Conservation (phyloP, 371 early-diverging fungal species). For the Rhizopus arrhizus region DNA sequence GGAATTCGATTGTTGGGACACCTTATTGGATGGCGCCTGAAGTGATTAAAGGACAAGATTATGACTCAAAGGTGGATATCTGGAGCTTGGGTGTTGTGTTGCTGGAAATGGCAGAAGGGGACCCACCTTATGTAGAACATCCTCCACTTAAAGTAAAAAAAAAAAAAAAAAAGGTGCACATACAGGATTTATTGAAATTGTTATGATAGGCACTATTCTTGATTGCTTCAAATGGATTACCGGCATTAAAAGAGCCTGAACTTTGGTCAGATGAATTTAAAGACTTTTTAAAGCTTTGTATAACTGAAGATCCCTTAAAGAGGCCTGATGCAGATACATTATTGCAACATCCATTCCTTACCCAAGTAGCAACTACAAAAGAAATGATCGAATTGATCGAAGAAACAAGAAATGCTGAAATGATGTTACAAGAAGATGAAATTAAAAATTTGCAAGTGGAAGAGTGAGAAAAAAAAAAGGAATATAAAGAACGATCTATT, state of each 20-base stretch:
- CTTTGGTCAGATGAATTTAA: slow-evolving; percentile 57
- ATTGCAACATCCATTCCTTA: slow-evolving; percentile 46
- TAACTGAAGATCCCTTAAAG: slow-evolving; percentile 46
- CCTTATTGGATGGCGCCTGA: slow-evolving; percentile 99
- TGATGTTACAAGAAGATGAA: slow-evolving; percentile 31
- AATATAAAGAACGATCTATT: no score
- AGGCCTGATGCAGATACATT: slow-evolving; percentile 53
- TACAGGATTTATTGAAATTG: not conserved
- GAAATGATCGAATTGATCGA: slow-evolving; percentile 38
- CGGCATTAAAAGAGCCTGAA: slow-evolving; percentile 54
- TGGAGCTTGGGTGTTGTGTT: slow-evolving; percentile 87
- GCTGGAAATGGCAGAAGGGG: slow-evolving; percentile 83
- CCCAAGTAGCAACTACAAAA: slow-evolving; percentile 32
- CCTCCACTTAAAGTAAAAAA: slow-evolving; percentile 61
- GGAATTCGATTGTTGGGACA: slow-evolving; percentile 75
- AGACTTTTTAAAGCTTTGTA: slow-evolving; percentile 58
- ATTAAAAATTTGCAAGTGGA: slow-evolving; percentile 12
- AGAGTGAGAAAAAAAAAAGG: not conserved
- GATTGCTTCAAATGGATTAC: slow-evolving; percentile 66
- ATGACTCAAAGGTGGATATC: slow-evolving; percentile 83
- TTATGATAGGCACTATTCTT: slow-evolving; percentile 59
- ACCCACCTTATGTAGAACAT: slow-evolving; percentile 74
- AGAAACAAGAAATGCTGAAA: slow-evolving; percentile 33
- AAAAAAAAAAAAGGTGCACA: no score
- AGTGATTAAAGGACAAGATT: slow-evolving; percentile 77